Base-by-base conservation (phyloP, 163 green algal genomes). In the Scenedesmus sp. region DNA sequence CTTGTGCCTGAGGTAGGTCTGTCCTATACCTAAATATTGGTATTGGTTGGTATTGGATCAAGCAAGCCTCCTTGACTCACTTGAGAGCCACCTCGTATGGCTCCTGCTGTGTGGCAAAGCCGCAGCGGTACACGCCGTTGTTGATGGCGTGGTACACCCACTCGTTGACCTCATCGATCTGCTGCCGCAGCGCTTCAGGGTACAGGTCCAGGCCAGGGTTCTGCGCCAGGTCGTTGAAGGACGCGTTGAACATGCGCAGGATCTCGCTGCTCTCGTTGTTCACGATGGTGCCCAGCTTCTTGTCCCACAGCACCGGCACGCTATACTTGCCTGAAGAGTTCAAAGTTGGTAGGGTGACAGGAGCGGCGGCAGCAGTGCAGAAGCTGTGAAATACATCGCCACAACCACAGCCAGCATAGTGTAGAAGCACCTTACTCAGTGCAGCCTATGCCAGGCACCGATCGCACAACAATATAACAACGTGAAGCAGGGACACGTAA, bases 181-280 rank as follows among this genome's bases (percentile, higher is more conserved):
- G 82, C 0, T 60, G 18, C 0, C 92, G 73, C 85, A 97, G 91
- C 1, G 79, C 12, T 73, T 95, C 94, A n/a, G 95, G 95, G 87
- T 96, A 96, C 88, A 97, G 86, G 87, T 97, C 95, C 20, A 97
- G 86, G 26, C 87, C 91, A 23, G 94, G 86, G 79, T 93, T 89
- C n/a, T 92, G 91, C 2, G 94, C 94, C 16, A 94, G 23, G 8
- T 81, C 81, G 56, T 90, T 92, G 82, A 92, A 92, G 7, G 82
- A 23, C 8, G 10, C 92, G 94, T 99, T 99, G 91, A 99, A 95
- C 93, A 99, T 99, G 74, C 97, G 95, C 23, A 99, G 91, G 88
- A 99, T 99, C 81, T 99, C 98, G 4, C 92, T 93, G 87, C 91
- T 97, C 94, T 99, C 98, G 91, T 99, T 99, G 95, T 99, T 99